Conservation (phyloP, 139 green algal species). For the Nannochloris sp. region DNA sequence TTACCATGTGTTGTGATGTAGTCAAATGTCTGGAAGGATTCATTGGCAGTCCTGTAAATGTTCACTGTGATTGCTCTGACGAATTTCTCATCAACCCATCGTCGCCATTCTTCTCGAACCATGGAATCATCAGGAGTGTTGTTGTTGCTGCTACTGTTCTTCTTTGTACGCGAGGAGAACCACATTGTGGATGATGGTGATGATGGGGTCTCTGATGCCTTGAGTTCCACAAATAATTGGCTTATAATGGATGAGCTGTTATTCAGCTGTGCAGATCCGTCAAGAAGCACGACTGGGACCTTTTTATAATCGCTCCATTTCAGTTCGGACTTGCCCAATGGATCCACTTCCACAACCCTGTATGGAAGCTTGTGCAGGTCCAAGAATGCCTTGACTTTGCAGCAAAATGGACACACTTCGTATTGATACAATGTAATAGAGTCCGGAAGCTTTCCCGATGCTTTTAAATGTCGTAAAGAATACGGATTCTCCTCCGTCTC, state of each 20-base stretch:
- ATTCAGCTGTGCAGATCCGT: constrained; percentile 64
- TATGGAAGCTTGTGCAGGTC: constrained; percentile 93
- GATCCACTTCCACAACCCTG: constrained; percentile 88
- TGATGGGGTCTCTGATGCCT: constrained; percentile 1
- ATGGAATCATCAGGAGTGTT: not conserved
- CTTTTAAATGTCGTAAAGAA: not conserved
- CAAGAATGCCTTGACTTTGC: constrained; percentile 94
- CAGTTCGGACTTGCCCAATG: constrained; percentile 88
- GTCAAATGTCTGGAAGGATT: constrained; percentile 73
- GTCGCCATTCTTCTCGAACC: constrained; percentile 64
- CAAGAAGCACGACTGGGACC: constrained; percentile 77
- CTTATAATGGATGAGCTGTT: constrained; percentile 82
- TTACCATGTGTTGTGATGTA: constrained; percentile 81
- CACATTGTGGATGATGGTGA: too few relatives aligned
- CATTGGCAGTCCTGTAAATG: constrained; percentile 85
- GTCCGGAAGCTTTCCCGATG: constrained; percentile 18
- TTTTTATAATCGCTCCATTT: constrained; percentile 80
- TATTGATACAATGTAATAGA: constrained; percentile 84
- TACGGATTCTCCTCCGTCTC: not conserved
- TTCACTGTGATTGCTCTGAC: constrained; percentile 89
- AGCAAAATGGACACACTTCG: constrained; percentile 97
- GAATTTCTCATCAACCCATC: constrained; percentile 88
- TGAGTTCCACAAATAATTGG: constrained; percentile 51
- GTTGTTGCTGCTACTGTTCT: not conserved
- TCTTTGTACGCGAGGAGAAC: not conserved